Conservation (phyloP, 352 stramenopile species). For the Hyaloperonospora arabidopsidis region DNA sequence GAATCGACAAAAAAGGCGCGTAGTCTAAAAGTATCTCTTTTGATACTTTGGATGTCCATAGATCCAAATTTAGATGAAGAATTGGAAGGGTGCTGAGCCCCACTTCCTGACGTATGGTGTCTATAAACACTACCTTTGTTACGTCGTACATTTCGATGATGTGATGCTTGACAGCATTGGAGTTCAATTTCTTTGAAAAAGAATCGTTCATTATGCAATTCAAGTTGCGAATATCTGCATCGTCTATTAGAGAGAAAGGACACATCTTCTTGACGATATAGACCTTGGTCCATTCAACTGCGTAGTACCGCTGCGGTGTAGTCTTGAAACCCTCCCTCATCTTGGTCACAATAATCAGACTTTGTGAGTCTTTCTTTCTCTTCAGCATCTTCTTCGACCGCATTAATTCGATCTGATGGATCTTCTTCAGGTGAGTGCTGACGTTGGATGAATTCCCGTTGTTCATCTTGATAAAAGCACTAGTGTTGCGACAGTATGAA, state of each 20-base stretch:
- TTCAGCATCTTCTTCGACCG: no score
- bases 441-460: no score
- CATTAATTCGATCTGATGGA: no score
- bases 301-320: neutral
- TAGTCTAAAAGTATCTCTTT: neutral
- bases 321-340: no score
- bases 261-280: neutral
- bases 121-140: neutral
- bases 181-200: neutral
- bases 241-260: neutral
- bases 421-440: no score
- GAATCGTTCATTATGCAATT: neutral
- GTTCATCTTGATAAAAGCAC: no score
- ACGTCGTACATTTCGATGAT: neutral
- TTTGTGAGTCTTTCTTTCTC: no score
- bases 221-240: neutral
- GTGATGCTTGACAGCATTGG: neutral
- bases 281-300: neutral
- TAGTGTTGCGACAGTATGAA: no score
- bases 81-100: neutral
- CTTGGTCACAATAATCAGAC: no score
- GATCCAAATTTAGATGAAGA: neutral
- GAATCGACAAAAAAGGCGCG: neutral
- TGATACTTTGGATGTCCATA: neutral
- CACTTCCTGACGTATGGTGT: neutral